Evolutionary conservation across 805 yeast species (phyloP).

Genomic region (Barnettozyma vustinii): DNA sequence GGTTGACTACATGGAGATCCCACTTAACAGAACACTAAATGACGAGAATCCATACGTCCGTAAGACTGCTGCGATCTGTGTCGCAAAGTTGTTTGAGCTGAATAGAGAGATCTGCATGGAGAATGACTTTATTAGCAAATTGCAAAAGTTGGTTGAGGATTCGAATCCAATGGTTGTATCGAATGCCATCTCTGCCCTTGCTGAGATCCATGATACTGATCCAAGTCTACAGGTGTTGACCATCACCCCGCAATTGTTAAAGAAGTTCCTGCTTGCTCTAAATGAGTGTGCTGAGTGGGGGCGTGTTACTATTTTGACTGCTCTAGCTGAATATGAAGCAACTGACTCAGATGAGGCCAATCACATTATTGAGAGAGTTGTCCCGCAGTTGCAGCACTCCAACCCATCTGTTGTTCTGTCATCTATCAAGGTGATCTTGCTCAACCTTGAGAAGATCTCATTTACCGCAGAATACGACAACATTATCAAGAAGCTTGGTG

Average conservation of each 20-base stretch:
- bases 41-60: constrained; percentile 98
- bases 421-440: constrained; percentile 73
- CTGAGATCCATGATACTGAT: constrained; percentile 73
- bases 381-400: constrained; percentile 95
- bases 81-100: constrained; percentile 88
- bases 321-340: constrained; percentile 68
- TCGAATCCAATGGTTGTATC: constrained; percentile 97
- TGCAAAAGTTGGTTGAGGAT: constrained; percentile 69
- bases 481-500: constrained; percentile 64
- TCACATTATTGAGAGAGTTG: constrained; percentile 81
- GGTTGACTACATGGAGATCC: constrained; percentile 91
- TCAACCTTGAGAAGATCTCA: constrained; percentile 51
- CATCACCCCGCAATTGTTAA: constrained; percentile 37
- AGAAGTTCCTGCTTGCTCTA: constrained; percentile 71
- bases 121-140: constrained; percentile 71
- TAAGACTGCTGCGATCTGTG: constrained; percentile 96
- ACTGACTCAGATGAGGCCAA: constrained; percentile 58
- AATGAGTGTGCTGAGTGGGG: constrained; percentile 99
- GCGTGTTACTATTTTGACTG: constrained; percentile 79
- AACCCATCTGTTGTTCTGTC: constrained; percentile 92
- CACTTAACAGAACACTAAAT: constrained; percentile 72
- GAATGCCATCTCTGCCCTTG: constrained; percentile 80
- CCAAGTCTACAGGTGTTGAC: constrained; percentile 43
- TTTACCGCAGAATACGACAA: constrained; percentile 31
- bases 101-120: constrained; percentile 78